Evolutionary conservation across 257 asterid species (phyloP), one percentile per base, ranked within the genome.

Genomic region (Rubia yunnanensis): DNA sequence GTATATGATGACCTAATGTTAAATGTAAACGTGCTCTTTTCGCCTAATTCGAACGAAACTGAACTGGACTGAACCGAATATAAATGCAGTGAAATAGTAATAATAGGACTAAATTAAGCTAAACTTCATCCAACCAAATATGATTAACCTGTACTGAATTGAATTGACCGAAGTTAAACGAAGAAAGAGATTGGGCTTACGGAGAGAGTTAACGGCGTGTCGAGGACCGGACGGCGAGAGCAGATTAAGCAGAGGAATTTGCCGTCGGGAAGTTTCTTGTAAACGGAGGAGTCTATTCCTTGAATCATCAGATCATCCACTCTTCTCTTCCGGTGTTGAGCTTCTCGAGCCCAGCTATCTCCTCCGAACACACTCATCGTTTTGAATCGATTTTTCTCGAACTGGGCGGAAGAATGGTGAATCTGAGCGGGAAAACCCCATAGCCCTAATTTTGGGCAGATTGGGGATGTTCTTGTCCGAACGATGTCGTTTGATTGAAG

Each of bases 281-380:
- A 88, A 26, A 73, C 71, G 28, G 92, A 78, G 66, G 81, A 59
- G 55, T 77, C 80, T 56, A 83, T 50, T 78, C 75, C 78, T 49
- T 86, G 87, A 22, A 73, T 63, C 15, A 86, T n/a, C 54, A 88
- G 65, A 64, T 88, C 95, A 32, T 84, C 90, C 41, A 86, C 78
- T 66, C 84, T 83, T 80, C 96, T 80, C 79, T 89, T 86, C 69
- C 87, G 68, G 73, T 72, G 54, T 30, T 81, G 88, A 53, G 87
- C 90, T 71, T 86, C 96, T 2, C 87, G 81, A 34, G 69, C 90
- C 92, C 90, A 88, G 73, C 86, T 83, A 57, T 86, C 96, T 70
- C 95, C 95, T 71, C 96, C 92, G 77, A 36, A 84, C 64, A 83
- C 95, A 66, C 96, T 86, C 96, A 88, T 88, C 78, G 48, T 0